phyloP scores from a whole-genome alignment of 768 basidiomycete species.

The Suillus ampliporus region DNA sequence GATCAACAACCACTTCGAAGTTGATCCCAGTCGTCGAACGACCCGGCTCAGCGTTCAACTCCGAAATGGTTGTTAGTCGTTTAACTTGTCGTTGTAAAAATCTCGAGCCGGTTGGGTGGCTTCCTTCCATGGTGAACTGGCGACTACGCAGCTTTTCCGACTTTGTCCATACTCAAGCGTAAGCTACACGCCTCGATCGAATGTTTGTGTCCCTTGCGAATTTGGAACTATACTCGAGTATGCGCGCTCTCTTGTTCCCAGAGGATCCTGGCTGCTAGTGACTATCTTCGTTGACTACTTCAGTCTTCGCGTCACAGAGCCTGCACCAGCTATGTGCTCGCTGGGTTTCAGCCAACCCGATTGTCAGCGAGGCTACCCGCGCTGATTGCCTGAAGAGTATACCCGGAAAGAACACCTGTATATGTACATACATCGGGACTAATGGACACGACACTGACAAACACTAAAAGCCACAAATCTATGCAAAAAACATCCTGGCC shows the following conservation, averaged over 20 bases:
- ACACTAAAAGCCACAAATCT: not conserved
- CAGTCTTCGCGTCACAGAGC: not conserved
- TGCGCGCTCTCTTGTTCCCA: not conserved
- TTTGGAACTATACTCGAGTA: not conserved
- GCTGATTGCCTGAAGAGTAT: not conserved
- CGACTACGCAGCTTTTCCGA: not conserved
- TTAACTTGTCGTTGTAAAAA: no score
- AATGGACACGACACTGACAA: not conserved
- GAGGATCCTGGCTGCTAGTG: not conserved
- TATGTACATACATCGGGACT: not conserved
- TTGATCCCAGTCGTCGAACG: no score
- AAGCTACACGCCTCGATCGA: not conserved
- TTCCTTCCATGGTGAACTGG: not conserved
- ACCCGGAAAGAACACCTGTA: not conserved
- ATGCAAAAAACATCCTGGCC: slow-evolving; percentile 37
- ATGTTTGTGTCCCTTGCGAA: not conserved
- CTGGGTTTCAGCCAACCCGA: not conserved
- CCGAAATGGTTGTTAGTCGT: no score
- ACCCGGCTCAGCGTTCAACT: no score
- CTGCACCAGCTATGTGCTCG: not conserved
- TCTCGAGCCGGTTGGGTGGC: no score
- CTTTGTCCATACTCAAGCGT: not conserved
- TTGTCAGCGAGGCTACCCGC: not conserved
- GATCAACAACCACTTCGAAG: not conserved
- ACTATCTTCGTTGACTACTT: no score